Evolutionary conservation across 2,329 filamentous ascomycete species (phyloP), one percentile per base, ranked within the genome.

Genomic region (Podosphaera aphanis): DNA sequence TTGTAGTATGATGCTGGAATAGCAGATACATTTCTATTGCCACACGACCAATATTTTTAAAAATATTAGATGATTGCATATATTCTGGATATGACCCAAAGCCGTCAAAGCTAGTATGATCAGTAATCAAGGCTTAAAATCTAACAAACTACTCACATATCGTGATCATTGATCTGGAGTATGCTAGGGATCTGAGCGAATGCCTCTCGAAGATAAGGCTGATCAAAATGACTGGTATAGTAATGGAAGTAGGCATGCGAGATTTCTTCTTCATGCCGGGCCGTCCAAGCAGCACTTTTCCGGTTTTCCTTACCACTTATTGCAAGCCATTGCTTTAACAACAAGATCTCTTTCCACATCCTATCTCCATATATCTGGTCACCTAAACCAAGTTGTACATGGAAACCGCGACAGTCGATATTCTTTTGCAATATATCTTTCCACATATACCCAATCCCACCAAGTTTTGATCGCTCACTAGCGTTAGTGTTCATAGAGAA

Each of bases 391-490:
- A 98, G 68, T 58, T 98, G 90, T 5, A 83, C 79, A 57, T 98
- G 90, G 61, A 95, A 98, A 1, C 90, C 90, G 46, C 86, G 85
- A 54, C 86, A 93, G 55, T 98, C 90, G 23, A 86, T 76, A 56
- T 98, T 93, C 68, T 94, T 94, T 63, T 94, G 85, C 58, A 98
- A 70, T 23, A 98, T 86, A 56, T 98, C 90, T 57, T 94, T 95
- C 90, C 90, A 98, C 88, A 98, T 93, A 58, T 90, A 83, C 0
- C 86, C 83, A 1, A 92, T 73, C 1, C 90, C 90, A 25, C 90
- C 90, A 1, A 95, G 71, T 55, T 80, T 83, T 27, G 78, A 74
- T 38, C 88, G 74, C 55, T 98, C 90, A 49, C 80, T 84, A 46
- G 85, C 79, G 50, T 78, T 85, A 1, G 93, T 90, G 51, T 81